These are phyloP conservation scores for Colletotrichum cuscutae DNA, from an alignment of 2,329 filamentous ascomycete species.

Conservation along the genomic window DNA sequence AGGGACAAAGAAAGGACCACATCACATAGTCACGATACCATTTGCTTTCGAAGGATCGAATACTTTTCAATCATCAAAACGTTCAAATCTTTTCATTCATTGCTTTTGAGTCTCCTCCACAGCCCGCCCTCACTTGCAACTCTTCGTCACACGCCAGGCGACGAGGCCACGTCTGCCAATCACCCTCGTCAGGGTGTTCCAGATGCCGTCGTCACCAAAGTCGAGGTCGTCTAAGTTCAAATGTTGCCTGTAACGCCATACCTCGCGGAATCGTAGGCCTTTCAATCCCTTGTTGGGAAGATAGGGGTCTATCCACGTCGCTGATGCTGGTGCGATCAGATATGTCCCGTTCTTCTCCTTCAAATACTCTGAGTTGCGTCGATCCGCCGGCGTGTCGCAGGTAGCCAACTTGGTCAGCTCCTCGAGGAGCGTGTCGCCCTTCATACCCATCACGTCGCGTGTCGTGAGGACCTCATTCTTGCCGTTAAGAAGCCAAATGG, in stretches of 20 bases:
- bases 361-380: slow-evolving; percentile 64
- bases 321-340: slow-evolving; percentile 78
- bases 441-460: slow-evolving; percentile 78
- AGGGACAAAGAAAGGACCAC: neutral
- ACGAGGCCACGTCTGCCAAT: slow-evolving; percentile 71
- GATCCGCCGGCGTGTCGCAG: slow-evolving; percentile 69
- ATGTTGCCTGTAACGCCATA: slow-evolving; percentile 76
- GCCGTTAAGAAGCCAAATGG: slow-evolving; percentile 81
- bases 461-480: slow-evolving; percentile 79
- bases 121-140: slow-evolving; percentile 49
- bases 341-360: slow-evolving; percentile 74
- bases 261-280: slow-evolving; percentile 72
- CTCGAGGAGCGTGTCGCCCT: slow-evolving; percentile 67
- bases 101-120: neutral
- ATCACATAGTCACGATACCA: slow-evolving; percentile 23
- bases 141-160: slow-evolving; percentile 74
- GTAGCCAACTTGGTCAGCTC: slow-evolving; percentile 69
- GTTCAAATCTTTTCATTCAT: slow-evolving; percentile 24
- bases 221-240: slow-evolving; percentile 85
- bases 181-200: slow-evolving; percentile 75
- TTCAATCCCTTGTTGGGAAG: slow-evolving; percentile 67
- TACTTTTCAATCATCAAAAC: slow-evolving; percentile 26
- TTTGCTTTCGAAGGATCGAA: neutral
- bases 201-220: slow-evolving; percentile 80
- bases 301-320: slow-evolving; percentile 75